Base-by-base conservation (phyloP, 1,284 basidiomycete species). In the Rhodotorula sp. region DNA sequence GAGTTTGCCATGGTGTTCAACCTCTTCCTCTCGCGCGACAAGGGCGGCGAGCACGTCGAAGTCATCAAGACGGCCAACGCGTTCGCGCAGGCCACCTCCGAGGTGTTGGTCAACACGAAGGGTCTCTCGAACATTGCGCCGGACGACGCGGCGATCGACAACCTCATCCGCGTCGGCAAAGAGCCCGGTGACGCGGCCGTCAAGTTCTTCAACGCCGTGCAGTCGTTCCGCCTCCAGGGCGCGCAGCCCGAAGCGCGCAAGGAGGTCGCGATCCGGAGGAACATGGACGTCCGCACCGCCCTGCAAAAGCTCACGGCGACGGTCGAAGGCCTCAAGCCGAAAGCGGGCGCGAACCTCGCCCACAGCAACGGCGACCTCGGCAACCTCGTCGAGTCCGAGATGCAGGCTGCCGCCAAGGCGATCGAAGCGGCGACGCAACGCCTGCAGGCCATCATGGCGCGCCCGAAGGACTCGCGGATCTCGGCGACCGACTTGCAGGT, bases 31-130 rank as follows among this genome's bases (percentile, higher is more conserved):
- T 88, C 89, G 68, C 91, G 91, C 54, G 93, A 97, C 79, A 85
- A 85, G 51, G 96, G 96, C 58, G 93, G 93, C 52, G 92, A 97
- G 72, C 89, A 99, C 79, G 97, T 99, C 72, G 93, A 97, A 67
- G 97, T 99, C 67, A 99, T 99, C 86, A 97, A 97, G 83, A 88
- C 90, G 59, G 93, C 96, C 72, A 99, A 98, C 83, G 93, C 97
- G 80, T 88, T 98, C 68, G 94, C 96, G 0, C 97, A 99, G 82
- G 89, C 92, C 15, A 85, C 98, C 64, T 86, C 91, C 7, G 97
- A 99, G 75, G 93, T 97, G 54, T 84, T 99, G 62, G 87, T 91
- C 81, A 96, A 92, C 81, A 90, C 92, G 70, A 99, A 99, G 84
- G 97, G 97, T 48, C 90, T 98, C 79, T 97, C 94, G 6, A 91